Percentiles rank a stretch among this genome's conserved stretches.
phyloP scores from a whole-genome alignment of 202 grass and related monocot species.

The Panicum virgatum region DNA sequence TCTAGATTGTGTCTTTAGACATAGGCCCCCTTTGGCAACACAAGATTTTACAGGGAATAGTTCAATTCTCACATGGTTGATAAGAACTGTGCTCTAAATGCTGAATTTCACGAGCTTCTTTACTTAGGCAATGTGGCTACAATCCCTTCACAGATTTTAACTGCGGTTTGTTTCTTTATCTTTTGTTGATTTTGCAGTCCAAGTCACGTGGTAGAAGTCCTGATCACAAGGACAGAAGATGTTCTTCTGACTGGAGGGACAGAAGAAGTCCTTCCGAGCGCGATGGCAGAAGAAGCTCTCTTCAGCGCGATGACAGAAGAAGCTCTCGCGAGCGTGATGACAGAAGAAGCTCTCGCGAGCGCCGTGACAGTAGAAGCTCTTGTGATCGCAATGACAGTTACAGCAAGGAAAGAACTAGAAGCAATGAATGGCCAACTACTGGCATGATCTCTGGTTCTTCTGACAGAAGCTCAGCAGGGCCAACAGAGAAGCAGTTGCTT shows the following conservation, averaged over 20 bases:
- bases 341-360: not conserved
- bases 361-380: constrained; percentile 6
- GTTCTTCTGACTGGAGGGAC: not conserved
- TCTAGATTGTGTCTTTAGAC: not conserved
- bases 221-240: not conserved
- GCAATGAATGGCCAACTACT: constrained; percentile 15
- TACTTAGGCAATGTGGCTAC: not conserved
- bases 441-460: constrained; percentile 31
- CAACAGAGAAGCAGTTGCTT: constrained; percentile 52
- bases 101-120: not conserved
- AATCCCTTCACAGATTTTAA: constrained; percentile 1
- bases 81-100: not conserved
- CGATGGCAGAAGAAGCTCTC: not conserved
- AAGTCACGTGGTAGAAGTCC: constrained; percentile 33
- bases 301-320: not conserved
- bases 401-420: constrained; percentile 35
- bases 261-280: constrained; percentile 1
- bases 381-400: constrained; percentile 16
- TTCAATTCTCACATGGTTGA: not conserved
- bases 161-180: not conserved
- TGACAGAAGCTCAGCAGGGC: constrained; percentile 49
- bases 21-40: not conserved
- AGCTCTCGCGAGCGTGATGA: not conserved
- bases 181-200: constrained; percentile 43
- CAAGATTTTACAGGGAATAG: not conserved